Base-by-base conservation (phyloP, 2,329 filamentous ascomycete species). In the Phaeosphaeriaceae sp. region DNA sequence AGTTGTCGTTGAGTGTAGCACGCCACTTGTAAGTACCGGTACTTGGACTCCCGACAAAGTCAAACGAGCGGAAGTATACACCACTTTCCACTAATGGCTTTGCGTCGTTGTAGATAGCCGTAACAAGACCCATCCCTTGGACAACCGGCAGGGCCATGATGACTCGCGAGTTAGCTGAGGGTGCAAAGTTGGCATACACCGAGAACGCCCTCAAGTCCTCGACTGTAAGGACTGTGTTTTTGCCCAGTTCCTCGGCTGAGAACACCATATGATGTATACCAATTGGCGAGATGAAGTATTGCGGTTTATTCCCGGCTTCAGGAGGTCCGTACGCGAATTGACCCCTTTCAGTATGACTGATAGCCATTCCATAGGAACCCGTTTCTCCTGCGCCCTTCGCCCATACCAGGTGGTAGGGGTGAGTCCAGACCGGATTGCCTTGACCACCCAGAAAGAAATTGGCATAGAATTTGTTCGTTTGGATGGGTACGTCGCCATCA, bases 101-200 rank as follows among this genome's bases (percentile, higher is more conserved):
- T 0, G 88, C 83, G 24, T 86, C 87, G 56, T 84, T 85, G 78
- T 94, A 98, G 26, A 92, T 77, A 0, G 84, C 93, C 3, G 94
- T 97, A 21, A 97, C 83, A 68, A 93, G 95, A 0, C 88, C 91
- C 88, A 96, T 95, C 19, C 95, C 95, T 73, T 98, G 94, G 0
- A 97, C 88, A 9, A 97, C 74, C 0, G 94, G 93, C 63, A 97
- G 91, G 0, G 87, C 89, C 47, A 98, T 85, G 0, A 87, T 80
- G 1, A 89, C 85, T 0, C 81, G 74, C 7, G 85, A 83, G 10
- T 81, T 81, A 23, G 77, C 72, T 30, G 82, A 81, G 3, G 86
- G 83, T 52, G 83, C 86, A 30, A 98, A 81, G 49, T 91, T 90
- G 43, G 92, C 88, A 66, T 92, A 88, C 2, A 82, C 85, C 0